Conservation (phyloP, 345 rosid species). For the Aquilaria malaccensis region DNA sequence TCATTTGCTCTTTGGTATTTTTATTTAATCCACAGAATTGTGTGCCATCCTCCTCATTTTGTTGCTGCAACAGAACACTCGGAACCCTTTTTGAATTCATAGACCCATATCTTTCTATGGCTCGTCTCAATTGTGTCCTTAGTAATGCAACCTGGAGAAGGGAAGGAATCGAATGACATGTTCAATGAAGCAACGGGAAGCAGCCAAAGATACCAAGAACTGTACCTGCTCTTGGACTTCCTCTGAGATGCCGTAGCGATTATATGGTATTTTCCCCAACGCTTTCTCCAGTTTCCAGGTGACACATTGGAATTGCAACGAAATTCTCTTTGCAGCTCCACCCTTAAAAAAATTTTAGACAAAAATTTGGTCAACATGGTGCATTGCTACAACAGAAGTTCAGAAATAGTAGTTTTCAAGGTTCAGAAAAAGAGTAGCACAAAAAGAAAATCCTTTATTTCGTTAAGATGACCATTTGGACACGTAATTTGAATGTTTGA, state of each 20-base stretch:
- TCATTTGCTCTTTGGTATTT: slow-evolving; percentile 30
- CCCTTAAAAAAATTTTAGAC: slow-evolving; percentile 53
- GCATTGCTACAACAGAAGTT: slow-evolving; percentile 14
- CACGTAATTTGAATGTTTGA: too few species aligned
- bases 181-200: slow-evolving; percentile 4
- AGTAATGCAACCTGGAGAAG: slow-evolving; percentile 60
- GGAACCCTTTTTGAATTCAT: slow-evolving; percentile 36
- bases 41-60: slow-evolving; percentile 28
- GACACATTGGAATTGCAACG: slow-evolving; percentile 73
- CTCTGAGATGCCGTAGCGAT: slow-evolving; percentile 66
- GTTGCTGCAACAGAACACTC: slow-evolving; percentile 39
- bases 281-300: slow-evolving; percentile 85
- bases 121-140: slow-evolving; percentile 74
- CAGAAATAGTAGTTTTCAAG: slow-evolving; percentile 7
- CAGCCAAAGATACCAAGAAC: not conserved
- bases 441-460: too few species aligned
- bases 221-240: slow-evolving; percentile 84
- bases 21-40: slow-evolving; percentile 28
- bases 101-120: slow-evolving; percentile 62
- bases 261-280: slow-evolving; percentile 53
- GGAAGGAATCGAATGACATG: not conserved
- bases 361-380: slow-evolving; percentile 1
- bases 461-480: too few species aligned
- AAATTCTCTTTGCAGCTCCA: slow-evolving; percentile 57
- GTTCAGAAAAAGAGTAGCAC: not conserved